Evolutionary conservation across 2,329 filamentous ascomycete genomes (phyloP).

Genomic region (Coleophoma cylindrospora): DNA sequence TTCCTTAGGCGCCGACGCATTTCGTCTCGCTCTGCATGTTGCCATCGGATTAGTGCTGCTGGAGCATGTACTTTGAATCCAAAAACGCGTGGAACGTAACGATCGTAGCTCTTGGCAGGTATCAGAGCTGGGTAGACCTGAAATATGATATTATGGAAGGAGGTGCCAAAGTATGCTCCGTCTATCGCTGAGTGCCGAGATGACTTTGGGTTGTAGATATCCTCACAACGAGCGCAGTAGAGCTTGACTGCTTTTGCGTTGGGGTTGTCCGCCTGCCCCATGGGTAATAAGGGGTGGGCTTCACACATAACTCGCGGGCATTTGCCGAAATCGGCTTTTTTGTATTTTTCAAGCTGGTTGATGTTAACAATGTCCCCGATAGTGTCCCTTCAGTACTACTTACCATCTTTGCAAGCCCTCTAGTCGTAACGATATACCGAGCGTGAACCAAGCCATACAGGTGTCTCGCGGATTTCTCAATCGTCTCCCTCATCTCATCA

Average conservation of each 20-base stretch:
- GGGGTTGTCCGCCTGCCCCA: slow-evolving; percentile 87
- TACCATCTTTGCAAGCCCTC: slow-evolving; percentile 95
- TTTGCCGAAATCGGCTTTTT: slow-evolving; percentile 96
- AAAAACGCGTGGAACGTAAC: slow-evolving; percentile 87
- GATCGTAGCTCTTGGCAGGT: slow-evolving; percentile 76
- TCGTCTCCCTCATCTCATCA: slow-evolving; percentile 95
- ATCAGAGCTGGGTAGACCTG: slow-evolving; percentile 93
- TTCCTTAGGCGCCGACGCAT: slow-evolving; percentile 72
- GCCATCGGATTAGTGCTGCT: slow-evolving; percentile 87
- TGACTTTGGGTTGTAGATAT: slow-evolving; percentile 98
- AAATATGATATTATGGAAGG: slow-evolving; percentile 98
- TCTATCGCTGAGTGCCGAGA: slow-evolving; percentile 93
- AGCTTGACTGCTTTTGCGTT: slow-evolving; percentile 90
- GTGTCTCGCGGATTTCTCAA: slow-evolving; percentile 94
- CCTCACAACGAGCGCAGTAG: slow-evolving; percentile 95
- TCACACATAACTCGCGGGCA: slow-evolving; percentile 95
- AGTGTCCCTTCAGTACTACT: slow-evolving; percentile 18
- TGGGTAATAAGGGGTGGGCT: slow-evolving; percentile 86
- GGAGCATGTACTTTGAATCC: slow-evolving; percentile 93
- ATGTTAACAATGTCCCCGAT: slow-evolving; percentile 10
- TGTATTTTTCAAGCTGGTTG: slow-evolving; percentile 93
- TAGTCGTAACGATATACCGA: slow-evolving; percentile 92
- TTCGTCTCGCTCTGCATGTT: slow-evolving; percentile 73
- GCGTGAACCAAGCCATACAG: slow-evolving; percentile 95
- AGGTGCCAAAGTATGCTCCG: slow-evolving; percentile 95